Conservation (phyloP, 169 alveolate genomes). For the Amoebophrya sp. region DNA sequence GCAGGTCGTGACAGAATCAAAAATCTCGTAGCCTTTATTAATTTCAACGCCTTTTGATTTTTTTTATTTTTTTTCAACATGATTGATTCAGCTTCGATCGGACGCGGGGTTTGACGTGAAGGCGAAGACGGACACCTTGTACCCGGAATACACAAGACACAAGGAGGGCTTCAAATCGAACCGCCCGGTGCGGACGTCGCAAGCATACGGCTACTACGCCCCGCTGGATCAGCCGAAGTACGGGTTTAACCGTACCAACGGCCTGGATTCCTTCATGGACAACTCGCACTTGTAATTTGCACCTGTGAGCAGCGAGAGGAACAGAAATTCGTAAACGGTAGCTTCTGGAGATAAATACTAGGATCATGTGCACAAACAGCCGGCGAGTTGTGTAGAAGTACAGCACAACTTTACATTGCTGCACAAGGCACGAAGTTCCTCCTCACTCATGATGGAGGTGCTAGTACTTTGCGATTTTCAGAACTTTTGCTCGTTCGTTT, state of each 20-base stretch:
- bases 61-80: too few species aligned
- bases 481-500: too few species aligned
- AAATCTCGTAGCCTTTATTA: too few species aligned
- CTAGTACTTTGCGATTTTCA: too few species aligned
- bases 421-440: background rate
- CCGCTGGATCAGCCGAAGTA: constrained; percentile 35
- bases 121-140: constrained; percentile 21
- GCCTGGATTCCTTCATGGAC: constrained; percentile 33
- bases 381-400: too few species aligned
- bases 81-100: background rate
- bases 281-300: constrained; percentile 2
- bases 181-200: constrained; percentile 25
- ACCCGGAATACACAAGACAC: constrained; percentile 24
- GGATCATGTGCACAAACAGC: too few species aligned
- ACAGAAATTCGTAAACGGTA: background rate
- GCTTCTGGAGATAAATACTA: background rate
- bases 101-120: background rate
- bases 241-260: constrained; percentile 31
- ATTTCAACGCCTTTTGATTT: too few species aligned
- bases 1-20: too few species aligned
- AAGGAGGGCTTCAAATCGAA: constrained; percentile 16
- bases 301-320: background rate
- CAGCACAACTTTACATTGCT: too few species aligned
- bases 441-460: too few species aligned
- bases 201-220: constrained; percentile 27